phyloP scores from a whole-genome alignment of 805 yeast species.

The Candida odintsovae region DNA sequence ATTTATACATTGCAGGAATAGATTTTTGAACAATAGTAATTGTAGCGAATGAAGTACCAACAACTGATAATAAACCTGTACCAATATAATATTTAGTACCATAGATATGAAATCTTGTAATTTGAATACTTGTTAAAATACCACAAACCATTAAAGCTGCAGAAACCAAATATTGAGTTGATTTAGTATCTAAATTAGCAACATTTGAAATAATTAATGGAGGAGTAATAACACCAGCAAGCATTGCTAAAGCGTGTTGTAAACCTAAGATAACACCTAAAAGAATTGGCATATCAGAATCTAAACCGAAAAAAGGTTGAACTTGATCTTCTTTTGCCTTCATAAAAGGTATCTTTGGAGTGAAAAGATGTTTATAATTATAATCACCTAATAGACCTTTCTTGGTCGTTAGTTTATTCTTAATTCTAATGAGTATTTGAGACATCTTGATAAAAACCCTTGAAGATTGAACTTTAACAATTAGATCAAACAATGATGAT shows the following conservation, averaged over 20 bases:
- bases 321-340: conserved; percentile 34
- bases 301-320: conserved; percentile 79
- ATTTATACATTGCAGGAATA: conserved; percentile 72
- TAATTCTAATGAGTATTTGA: neutral
- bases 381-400: conserved; percentile 87
- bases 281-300: conserved; percentile 75
- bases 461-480: too few relatives aligned
- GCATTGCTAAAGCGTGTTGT: conserved; percentile 85
- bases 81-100: conserved; percentile 76
- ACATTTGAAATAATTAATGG: conserved; percentile 64
- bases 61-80: conserved; percentile 84
- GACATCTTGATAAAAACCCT: too few relatives aligned
- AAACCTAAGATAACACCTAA: conserved; percentile 75
- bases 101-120: conserved; percentile 73
- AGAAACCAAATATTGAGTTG: conserved; percentile 62
- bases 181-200: conserved; percentile 49
- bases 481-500: neutral
- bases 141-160: conserved; percentile 69
- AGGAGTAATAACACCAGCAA: conserved; percentile 87
- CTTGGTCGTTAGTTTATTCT: conserved; percentile 50
- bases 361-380: conserved; percentile 73
- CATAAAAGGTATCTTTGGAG: conserved; percentile 72
- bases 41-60: conserved; percentile 88
- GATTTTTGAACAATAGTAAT: conserved; percentile 73
- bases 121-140: conserved; percentile 64